Conservation (phyloP, 192 early-diverging fungal genomes). For the Coemansia sp. region DNA sequence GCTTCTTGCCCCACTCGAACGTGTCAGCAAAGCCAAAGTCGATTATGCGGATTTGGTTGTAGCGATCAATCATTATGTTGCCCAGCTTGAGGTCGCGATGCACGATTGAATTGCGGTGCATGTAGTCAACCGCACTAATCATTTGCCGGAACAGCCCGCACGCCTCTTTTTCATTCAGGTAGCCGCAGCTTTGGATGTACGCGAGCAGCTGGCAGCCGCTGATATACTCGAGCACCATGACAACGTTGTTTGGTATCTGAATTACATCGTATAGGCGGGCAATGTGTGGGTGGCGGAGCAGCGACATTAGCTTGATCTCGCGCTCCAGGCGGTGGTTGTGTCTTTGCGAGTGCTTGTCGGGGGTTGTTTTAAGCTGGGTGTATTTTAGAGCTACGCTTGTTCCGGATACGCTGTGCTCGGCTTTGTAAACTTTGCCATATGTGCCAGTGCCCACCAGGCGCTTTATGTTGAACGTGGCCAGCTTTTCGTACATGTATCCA, state of each 20-base stretch:
- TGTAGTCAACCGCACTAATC: conserved; percentile 74
- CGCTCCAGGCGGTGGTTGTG: conserved; percentile 77
- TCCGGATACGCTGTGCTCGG: conserved; percentile 38
- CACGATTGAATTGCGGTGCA: conserved; percentile 63
- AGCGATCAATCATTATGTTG: conserved; percentile 76
- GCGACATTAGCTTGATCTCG: conserved; percentile 75
- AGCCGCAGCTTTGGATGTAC: conserved; percentile 74
- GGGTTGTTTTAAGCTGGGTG: conserved; percentile 47
- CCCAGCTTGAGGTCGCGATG: conserved; percentile 84
- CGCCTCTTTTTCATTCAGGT: conserved; percentile 79
- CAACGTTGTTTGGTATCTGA: conserved; percentile 74
- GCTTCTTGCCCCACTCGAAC: conserved; percentile 53
- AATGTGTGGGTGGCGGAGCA: conserved; percentile 87
- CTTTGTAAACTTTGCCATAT: conserved; percentile 50
- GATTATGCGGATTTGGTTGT: conserved; percentile 77
- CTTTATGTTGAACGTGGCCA: conserved; percentile 1
- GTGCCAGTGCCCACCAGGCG: conserved; percentile 42
- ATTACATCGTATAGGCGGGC: conserved; percentile 81
- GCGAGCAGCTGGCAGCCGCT: conserved; percentile 83
- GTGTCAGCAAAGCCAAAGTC: conserved; percentile 86
- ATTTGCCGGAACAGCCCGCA: conserved; percentile 78
- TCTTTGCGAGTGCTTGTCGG: conserved; percentile 55
- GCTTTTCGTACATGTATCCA: conserved; percentile 7
- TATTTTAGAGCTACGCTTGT: conserved; percentile 64
- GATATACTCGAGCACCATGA: conserved; percentile 84